phyloP scores from a whole-genome alignment of 164 flowering plant species.

The Liquidambar formosana region DNA sequence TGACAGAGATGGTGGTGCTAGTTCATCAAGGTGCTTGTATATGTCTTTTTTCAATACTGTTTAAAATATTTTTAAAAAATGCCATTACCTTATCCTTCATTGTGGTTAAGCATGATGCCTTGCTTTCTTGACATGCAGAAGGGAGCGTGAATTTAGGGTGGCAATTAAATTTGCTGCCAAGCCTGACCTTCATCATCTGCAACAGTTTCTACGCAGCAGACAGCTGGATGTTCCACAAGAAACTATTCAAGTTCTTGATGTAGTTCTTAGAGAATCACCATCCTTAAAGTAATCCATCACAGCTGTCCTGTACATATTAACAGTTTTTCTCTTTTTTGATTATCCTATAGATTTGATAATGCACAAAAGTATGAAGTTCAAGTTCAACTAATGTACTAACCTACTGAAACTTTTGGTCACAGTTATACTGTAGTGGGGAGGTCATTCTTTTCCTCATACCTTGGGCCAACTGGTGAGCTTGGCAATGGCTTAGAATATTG shows the following conservation, averaged over 20 bases:
- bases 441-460: slow-evolving; percentile 42
- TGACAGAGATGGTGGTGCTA: slow-evolving; percentile 23
- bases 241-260: slow-evolving; percentile 67
- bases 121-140: slow-evolving; percentile 35
- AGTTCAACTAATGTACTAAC: slow-evolving; percentile 4
- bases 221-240: slow-evolving; percentile 66
- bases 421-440: slow-evolving; percentile 62
- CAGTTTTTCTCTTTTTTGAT: no score
- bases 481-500: slow-evolving; percentile 73
- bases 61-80: neutral
- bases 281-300: slow-evolving; percentile 33
- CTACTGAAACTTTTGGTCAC: no score
- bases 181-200: slow-evolving; percentile 50
- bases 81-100: neutral
- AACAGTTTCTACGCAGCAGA: slow-evolving; percentile 42
- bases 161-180: slow-evolving; percentile 53
- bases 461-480: slow-evolving; percentile 38
- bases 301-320: no score
- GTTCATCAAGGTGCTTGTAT: slow-evolving; percentile 18
- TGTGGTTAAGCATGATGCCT: neutral
- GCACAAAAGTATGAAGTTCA: neutral
- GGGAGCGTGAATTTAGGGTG: slow-evolving; percentile 60
- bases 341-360: neutral
- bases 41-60: neutral
- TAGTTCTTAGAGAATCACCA: slow-evolving; percentile 58